Percentiles rank a stretch among this genome's conserved stretches.
Evolutionary conservation across 163 green algal species (phyloP).

Genomic region (Volvox carteri): DNA sequence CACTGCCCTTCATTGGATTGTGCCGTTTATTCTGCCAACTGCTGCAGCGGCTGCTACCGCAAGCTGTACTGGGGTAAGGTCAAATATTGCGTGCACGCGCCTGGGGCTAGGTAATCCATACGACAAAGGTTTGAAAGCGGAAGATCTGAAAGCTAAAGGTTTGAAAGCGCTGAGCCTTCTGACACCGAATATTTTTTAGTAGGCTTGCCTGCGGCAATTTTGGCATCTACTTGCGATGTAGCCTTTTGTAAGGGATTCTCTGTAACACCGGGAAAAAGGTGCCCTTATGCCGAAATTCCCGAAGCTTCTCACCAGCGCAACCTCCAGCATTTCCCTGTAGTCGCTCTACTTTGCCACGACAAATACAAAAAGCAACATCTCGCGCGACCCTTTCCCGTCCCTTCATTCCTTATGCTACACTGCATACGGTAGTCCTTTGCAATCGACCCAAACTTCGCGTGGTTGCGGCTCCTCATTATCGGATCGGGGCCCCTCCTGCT

Average conservation of each 20-base stretch:
- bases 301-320: not conserved
- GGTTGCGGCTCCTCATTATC: conserved; percentile 3
- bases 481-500: conserved; percentile 12
- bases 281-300: not conserved
- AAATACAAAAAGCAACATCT: no score
- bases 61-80: conserved; percentile 9
- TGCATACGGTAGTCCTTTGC: not conserved
- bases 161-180: not conserved
- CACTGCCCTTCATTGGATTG: not conserved
- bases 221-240: no score
- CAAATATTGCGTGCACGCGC: not conserved
- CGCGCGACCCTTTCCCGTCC: no score
- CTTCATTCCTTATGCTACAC: not conserved
- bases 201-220: no score
- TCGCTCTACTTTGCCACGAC: no score
- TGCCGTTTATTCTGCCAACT: conserved; percentile 1
- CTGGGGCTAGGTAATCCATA: not conserved
- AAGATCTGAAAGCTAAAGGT: not conserved
- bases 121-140: not conserved
- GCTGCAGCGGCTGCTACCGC: not conserved
- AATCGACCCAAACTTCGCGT: not conserved
- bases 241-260: no score
- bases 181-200: no score
- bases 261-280: no score
- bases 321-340: not conserved